Base-by-base conservation (phyloP, 164 flowering plant species). In the Vitis cinerea region DNA sequence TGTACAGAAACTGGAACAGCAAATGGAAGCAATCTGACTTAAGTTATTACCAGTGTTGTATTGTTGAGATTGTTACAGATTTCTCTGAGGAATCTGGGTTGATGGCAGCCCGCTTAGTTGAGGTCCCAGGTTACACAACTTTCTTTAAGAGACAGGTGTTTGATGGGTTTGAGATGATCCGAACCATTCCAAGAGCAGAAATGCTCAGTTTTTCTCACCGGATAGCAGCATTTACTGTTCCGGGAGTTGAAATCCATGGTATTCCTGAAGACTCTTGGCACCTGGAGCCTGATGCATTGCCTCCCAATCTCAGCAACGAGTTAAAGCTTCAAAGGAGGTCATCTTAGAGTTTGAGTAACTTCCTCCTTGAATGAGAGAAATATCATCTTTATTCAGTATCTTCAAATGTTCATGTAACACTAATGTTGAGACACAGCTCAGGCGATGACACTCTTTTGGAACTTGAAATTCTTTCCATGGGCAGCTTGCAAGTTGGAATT, bases 281-380 rank as follows among this genome's bases (percentile, higher is more conserved):
- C 66, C 74, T 87, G 52, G 90, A 87, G 60, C 87, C 88, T 8
- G 79, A 75, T 75, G 86, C 87, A 1, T 69, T 84, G 62, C 90
- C 87, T 76, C 61, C 17, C 23, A 61, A 54, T 37, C 44, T 37
- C 44, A 37, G 44, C 44, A 37, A 37, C 44, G 3, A 37, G 44
- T 37, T 37, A 6, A 37, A 37, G 44, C 7, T 37, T 37, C 44
- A 6, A 37, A 37, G 44, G 44, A 37, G 44, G 44, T 3, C 44
- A 37, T 37, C 44, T 23, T 37, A 37, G 44, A 37, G 44, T 7
- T 37, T 37, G 44, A 37, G 6, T 37, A 3, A 3, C 4, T 37
- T 37, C 44, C 7, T 37, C 5, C 44, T 6, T 37, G 6, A 37
- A 37, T 3, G 44, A 0, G 7, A 37, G 7, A 37, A 37, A 37